Percentiles rank a stretch among this genome's conserved stretches.
Evolutionary conservation across 2,329 filamentous ascomycete species (phyloP).

Genomic region (Helotiales sp.): DNA sequence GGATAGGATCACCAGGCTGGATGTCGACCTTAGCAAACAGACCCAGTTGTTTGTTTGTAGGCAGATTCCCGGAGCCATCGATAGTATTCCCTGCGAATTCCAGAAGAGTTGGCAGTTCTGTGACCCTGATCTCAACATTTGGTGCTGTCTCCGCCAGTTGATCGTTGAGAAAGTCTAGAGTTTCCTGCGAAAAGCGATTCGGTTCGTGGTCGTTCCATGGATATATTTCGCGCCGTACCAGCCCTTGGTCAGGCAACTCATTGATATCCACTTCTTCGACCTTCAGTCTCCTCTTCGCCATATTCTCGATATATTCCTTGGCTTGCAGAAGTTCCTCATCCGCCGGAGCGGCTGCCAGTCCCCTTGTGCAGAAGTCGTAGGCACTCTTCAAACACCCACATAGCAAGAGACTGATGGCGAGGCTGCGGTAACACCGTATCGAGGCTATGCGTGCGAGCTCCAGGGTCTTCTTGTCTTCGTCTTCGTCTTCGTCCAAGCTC

Average conservation of each 20-base stretch:
- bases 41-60: constrained; percentile 78
- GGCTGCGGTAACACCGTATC: constrained; percentile 63
- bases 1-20: constrained; percentile 72
- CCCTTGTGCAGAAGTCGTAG: constrained; percentile 66
- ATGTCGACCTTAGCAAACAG: constrained; percentile 89
- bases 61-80: constrained; percentile 54
- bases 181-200: constrained; percentile 71
- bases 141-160: constrained; percentile 73
- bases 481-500: constrained; percentile 40
- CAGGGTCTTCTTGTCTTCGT: constrained; percentile 44
- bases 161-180: constrained; percentile 73
- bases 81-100: constrained; percentile 52
- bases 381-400: constrained; percentile 73
- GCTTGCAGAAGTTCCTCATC: constrained; percentile 62
- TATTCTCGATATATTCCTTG: constrained; percentile 57
- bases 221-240: constrained; percentile 73
- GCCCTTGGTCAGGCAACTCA: constrained; percentile 70
- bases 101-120: constrained; percentile 72
- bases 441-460: constrained; percentile 56
- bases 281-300: constrained; percentile 55
- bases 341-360: constrained; percentile 58
- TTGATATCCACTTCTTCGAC: constrained; percentile 52
- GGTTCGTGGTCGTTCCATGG: constrained; percentile 72
- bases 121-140: constrained; percentile 79
- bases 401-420: constrained; percentile 63